Evolutionary conservation across 1,284 basidiomycete genomes (phyloP).

Genomic region (Cutaneotrichosporon arboriforme): DNA sequence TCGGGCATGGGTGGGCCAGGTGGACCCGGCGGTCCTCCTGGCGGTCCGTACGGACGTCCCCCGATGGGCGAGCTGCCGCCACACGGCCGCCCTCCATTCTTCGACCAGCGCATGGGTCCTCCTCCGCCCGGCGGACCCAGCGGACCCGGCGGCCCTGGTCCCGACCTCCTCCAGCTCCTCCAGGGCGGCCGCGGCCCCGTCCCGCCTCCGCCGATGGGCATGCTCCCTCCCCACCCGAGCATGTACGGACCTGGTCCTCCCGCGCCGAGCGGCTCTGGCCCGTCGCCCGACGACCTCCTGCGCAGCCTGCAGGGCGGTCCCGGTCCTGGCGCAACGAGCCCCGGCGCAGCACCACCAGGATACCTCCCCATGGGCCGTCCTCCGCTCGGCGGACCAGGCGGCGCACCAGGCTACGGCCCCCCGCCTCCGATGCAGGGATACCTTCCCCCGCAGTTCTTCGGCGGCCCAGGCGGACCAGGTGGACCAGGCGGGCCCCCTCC

Average conservation of each 20-base stretch:
- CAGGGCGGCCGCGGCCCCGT: conserved; percentile 12
- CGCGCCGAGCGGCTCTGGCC: conserved; percentile 3
- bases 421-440: conserved; percentile 17
- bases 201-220: conserved; percentile 20
- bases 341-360: conserved; percentile 4
- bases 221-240: conserved; percentile 19
- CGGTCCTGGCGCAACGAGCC: not conserved
- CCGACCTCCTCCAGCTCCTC: conserved; percentile 28
- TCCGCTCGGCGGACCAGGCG: not conserved
- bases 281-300: conserved; percentile 20
- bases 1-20: no score
- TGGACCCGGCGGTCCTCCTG: no score
- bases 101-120: conserved; percentile 6
- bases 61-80: conserved; percentile 9
- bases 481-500: conserved; percentile 2
- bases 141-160: conserved; percentile 1
- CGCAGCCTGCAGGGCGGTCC: conserved; percentile 18
- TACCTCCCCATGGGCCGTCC: conserved; percentile 10
- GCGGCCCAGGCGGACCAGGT: conserved; percentile 5
- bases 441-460: conserved; percentile 17
- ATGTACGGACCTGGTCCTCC: conserved; percentile 8
- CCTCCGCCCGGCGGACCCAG: conserved; percentile 9
- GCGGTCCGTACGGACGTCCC: not conserved
- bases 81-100: conserved; percentile 1
- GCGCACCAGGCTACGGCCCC: conserved; percentile 3